These are phyloP conservation scores for Scutellaria baicalensis DNA, from an alignment of 257 asterid genomes.

Conservation along the genomic window DNA sequence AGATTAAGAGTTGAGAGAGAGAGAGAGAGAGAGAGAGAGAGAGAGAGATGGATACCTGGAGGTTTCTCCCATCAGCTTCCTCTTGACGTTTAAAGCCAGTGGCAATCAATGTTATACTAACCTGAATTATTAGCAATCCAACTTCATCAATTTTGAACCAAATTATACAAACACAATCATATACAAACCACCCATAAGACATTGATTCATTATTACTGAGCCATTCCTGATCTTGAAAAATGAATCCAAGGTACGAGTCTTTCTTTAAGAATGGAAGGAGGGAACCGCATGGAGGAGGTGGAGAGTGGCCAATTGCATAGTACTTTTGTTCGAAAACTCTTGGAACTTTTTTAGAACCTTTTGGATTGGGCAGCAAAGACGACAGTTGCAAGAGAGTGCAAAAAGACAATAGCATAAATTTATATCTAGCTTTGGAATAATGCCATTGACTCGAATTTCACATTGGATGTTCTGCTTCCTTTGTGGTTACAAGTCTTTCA, in stretches of 20 bases:
- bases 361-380: not conserved
- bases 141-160: slow-evolving; percentile 3
- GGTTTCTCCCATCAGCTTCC: slow-evolving; percentile 68
- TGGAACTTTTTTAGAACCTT: not conserved
- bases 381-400: not conserved
- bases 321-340: no score
- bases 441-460: not conserved
- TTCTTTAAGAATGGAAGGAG: no score
- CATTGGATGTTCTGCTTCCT: not conserved
- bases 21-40: not conserved
- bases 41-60: slow-evolving; percentile 44
- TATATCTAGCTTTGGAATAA: not conserved
- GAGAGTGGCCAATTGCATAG: not conserved
- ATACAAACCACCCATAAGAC: no score
- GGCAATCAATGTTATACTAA: slow-evolving; percentile 95
- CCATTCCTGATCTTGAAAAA: no score
- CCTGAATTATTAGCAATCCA: slow-evolving; percentile 36
- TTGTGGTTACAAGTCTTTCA: not conserved
- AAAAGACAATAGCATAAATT: not conserved
- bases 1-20: not conserved
- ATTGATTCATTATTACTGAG: no score
- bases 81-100: slow-evolving; percentile 98
- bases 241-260: no score
- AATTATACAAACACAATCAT: no score
- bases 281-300: no score